phyloP scores from a whole-genome alignment of 495 filamentous ascomycete genomes.

The Xylaria grammica region DNA sequence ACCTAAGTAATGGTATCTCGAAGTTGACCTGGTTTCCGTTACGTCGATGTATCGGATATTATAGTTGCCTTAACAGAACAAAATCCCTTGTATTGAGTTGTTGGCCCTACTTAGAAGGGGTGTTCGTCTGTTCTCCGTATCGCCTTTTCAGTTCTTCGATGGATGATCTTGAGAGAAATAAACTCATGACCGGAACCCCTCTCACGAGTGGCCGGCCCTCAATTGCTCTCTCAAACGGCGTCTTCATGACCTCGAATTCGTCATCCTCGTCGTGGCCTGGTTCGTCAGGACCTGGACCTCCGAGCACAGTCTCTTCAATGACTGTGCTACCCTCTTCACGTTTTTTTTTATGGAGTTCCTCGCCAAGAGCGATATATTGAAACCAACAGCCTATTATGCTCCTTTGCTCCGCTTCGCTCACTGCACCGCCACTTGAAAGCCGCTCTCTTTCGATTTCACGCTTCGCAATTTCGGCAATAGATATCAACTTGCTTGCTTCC shows the following conservation, averaged over 20 bases:
- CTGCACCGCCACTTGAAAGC: background rate
- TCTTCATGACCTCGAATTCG: conserved; percentile 63
- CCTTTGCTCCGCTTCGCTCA: background rate
- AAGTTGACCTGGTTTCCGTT: background rate
- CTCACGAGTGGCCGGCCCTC: conserved; percentile 35
- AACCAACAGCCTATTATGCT: conserved; percentile 48
- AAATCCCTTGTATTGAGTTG: background rate
- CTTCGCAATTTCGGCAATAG: conserved; percentile 68
- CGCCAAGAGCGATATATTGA: conserved; percentile 61
- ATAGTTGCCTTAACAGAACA: background rate
- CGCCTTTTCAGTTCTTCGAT: conserved; percentile 54
- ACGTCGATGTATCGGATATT: background rate
- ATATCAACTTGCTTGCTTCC: conserved; percentile 64
- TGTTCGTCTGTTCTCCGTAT: conserved; percentile 38
- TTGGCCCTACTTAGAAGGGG: background rate
- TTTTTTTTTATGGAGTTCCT: conserved; percentile 27
- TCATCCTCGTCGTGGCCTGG: conserved; percentile 42
- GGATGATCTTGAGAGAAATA: conserved; percentile 62
- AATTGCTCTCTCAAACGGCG: conserved; percentile 49
- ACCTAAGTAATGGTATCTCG: background rate
- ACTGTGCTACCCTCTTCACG: conserved; percentile 33
- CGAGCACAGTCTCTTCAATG: conserved; percentile 47
- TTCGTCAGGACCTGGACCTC: conserved; percentile 28
- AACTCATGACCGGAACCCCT: conserved; percentile 55
- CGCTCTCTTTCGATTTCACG: conserved; percentile 56